Conservation (phyloP, 164 flowering plant species). For the Aristolochia californica region DNA sequence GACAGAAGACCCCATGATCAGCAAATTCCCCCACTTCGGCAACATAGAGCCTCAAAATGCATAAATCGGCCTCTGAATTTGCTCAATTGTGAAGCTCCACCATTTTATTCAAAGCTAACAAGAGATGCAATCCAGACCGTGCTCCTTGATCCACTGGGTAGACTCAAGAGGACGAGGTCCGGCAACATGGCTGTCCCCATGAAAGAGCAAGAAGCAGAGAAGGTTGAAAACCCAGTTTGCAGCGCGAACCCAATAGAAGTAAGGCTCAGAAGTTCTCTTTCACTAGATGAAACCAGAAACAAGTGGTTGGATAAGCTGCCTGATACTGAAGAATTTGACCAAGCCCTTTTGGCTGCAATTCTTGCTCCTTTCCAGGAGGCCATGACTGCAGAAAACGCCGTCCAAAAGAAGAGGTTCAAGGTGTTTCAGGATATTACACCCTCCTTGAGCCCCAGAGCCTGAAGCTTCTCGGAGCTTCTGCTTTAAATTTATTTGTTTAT, state of each 20-base stretch:
- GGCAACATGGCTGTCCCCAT: conserved; percentile 21
- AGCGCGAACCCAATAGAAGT: conserved; percentile 22
- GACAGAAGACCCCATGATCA: conserved; percentile 1
- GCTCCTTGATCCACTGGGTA: conserved; percentile 26
- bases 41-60: background rate
- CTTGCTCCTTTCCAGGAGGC: conserved; percentile 29
- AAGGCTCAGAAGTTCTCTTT: conserved; percentile 31
- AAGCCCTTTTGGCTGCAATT: conserved; percentile 79
- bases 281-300: conserved; percentile 23
- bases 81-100: conserved; percentile 58
- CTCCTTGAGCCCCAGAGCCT: conserved; percentile 68
- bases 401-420: conserved; percentile 73
- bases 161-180: conserved; percentile 72
- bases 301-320: conserved; percentile 44
- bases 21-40: background rate
- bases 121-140: conserved; percentile 15
- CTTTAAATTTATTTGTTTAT: conserved; percentile 2
- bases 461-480: conserved; percentile 7
- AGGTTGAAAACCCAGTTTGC: background rate
- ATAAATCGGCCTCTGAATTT: conserved; percentile 21
- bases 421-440: conserved; percentile 79
- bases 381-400: conserved; percentile 7
- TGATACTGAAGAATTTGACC: conserved; percentile 65
- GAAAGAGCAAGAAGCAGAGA: conserved; percentile 2
- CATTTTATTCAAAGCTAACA: conserved; percentile 44